phyloP scores from a whole-genome alignment of 1,284 basidiomycete genomes.

The Ceratobasidium sp. region DNA sequence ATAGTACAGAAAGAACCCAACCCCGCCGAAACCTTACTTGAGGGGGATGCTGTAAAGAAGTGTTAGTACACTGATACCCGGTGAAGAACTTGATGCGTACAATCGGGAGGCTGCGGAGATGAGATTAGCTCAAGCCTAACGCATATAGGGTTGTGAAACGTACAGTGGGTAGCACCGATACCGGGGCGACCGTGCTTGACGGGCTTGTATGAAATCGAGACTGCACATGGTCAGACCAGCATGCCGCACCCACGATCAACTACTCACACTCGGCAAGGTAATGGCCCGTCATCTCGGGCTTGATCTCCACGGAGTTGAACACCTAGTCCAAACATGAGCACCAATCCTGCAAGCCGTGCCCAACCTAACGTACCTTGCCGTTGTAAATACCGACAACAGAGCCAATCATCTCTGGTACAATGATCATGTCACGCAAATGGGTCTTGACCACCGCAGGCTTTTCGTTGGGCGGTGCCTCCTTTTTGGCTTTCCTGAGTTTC shows the following conservation, averaged over 20 bases:
- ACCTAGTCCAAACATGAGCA: slow-evolving; percentile 63
- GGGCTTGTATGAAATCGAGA: slow-evolving; percentile 66
- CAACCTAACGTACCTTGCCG: slow-evolving; percentile 76
- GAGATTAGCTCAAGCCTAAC: slow-evolving; percentile 52
- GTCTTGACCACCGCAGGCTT: slow-evolving; percentile 99
- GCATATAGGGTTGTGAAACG: slow-evolving; percentile 55
- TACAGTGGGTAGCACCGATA: slow-evolving; percentile 92
- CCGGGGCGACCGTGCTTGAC: slow-evolving; percentile 99
- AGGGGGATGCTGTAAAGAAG: slow-evolving; percentile 71
- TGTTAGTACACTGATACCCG: slow-evolving; percentile 45
- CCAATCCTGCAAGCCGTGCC: neutral
- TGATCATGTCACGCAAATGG: slow-evolving; percentile 99
- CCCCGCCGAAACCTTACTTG: slow-evolving; percentile 65
- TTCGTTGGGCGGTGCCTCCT: slow-evolving; percentile 97
- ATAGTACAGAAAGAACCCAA: slow-evolving; percentile 42
- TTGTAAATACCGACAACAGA: slow-evolving; percentile 98
- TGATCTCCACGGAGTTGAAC: slow-evolving; percentile 98
- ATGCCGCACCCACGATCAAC: neutral
- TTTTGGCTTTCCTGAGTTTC: slow-evolving; percentile 99
- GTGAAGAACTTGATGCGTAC: slow-evolving; percentile 58
- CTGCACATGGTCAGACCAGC: slow-evolving; percentile 36
- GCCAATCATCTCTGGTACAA: slow-evolving; percentile 99
- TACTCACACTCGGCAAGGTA: slow-evolving; percentile 92
- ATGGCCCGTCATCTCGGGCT: slow-evolving; percentile 99
- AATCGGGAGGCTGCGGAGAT: slow-evolving; percentile 71